Evolutionary conservation across 331 rosid species (phyloP).

Genomic region (Acacia pycnantha): DNA sequence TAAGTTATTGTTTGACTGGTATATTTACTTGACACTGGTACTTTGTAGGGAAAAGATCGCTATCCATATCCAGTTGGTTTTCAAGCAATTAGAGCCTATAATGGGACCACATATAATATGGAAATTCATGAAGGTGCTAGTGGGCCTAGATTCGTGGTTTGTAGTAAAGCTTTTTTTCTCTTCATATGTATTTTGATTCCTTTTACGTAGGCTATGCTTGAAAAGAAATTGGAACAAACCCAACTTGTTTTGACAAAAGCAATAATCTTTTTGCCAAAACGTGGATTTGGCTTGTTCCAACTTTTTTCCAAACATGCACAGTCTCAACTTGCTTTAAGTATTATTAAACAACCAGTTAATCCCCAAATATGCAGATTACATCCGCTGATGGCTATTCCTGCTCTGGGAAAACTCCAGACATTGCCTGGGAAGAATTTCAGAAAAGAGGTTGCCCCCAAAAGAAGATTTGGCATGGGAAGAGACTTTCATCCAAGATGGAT

Average conservation of each 20-base stretch:
- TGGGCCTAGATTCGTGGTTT: conserved; percentile 77
- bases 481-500: conserved; percentile 72
- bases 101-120: conserved; percentile 64
- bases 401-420: conserved; percentile 87
- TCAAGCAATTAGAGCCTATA: conserved; percentile 62
- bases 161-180: conserved; percentile 29
- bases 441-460: conserved; percentile 53
- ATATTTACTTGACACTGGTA: conserved; percentile 14
- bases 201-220: neutral
- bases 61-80: conserved; percentile 89
- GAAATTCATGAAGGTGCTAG: conserved; percentile 83
- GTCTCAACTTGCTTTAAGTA: conserved; percentile 20
- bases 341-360: conserved; percentile 11
- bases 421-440: conserved; percentile 79
- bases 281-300: neutral
- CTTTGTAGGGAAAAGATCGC: conserved; percentile 78
- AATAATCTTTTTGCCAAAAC: neutral
- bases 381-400: conserved; percentile 64
- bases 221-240: neutral
- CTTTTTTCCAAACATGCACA: neutral
- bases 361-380: conserved; percentile 49
- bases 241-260: neutral
- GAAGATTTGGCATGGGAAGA: conserved; percentile 80
- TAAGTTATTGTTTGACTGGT: conserved; percentile 4
- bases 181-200: conserved; percentile 20